Evolutionary conservation across 202 grass and related monocot species (phyloP), one percentile per base, ranked within the genome.

Genomic region (Saccharum hybrid): DNA sequence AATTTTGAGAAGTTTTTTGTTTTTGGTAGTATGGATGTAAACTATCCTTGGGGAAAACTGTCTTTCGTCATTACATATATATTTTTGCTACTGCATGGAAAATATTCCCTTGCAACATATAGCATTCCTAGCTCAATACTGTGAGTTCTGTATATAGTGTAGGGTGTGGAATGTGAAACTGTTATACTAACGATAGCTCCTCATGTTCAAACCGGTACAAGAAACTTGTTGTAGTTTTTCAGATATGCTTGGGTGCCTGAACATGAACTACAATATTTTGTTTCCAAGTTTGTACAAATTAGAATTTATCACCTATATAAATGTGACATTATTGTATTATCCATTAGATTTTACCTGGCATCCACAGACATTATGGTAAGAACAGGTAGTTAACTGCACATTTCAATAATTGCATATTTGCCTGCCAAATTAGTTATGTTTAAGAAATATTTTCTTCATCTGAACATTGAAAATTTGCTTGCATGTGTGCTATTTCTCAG

Each of bases 291-390:
- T 6, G 5, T n/a, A 22, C 4, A 70, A 70, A 70, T 26, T 26
- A 5, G 39, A 48, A 48, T 48, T 48, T 43, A 14, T 23, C n/a
- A 43, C n/a, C 10, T 70, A 70, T 13, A 48, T 8, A 26, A 45
- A 43, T 23, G 11, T 71, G 54, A 28, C 37, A 5, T 42, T 62
- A 42, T 63, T 6, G 13, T 31, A 30, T 63, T 63, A 36, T 49
- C 48, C 37, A 85, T 72, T 48, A 48, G 6, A 72, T 46, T 72
- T 2, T 72, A 72, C 22, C 41, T 48, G 3, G 68, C 22, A 30
- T 46, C 11, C 39, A 46, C 9, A 28, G 12, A 48, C 26, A 3
- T 2, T 43, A 19, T 19, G 21, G n/a, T 64, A 64, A 45, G 13
- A 63, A 64, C 23, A 30, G 4, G 13, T 46, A 26, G 3, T 28